phyloP scores from a whole-genome alignment of 164 flowering plant species.

The Stephania japonica region DNA sequence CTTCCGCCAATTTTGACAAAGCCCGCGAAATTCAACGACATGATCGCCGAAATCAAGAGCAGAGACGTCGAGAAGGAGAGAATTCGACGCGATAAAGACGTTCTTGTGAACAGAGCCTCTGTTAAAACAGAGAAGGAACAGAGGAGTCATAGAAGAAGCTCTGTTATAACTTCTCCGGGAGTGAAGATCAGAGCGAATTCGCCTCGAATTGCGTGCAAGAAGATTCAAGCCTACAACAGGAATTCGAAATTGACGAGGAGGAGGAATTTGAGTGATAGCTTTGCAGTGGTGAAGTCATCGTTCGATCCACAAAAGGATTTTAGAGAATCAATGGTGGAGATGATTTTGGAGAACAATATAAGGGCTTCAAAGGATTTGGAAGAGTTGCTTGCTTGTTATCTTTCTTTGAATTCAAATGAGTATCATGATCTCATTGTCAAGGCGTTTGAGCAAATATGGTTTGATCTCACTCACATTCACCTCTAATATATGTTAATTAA shows the following conservation, averaged over 20 bases:
- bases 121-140: slow-evolving; percentile 20
- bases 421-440: slow-evolving; percentile 76
- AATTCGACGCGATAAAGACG: slow-evolving; percentile 8
- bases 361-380: slow-evolving; percentile 63
- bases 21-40: slow-evolving; percentile 25
- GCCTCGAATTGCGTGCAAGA: slow-evolving; percentile 42
- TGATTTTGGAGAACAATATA: slow-evolving; percentile 73
- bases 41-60: slow-evolving; percentile 8
- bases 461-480: slow-evolving; percentile 37
- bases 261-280: slow-evolving; percentile 46
- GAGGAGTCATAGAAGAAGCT: slow-evolving; percentile 21
- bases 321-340: slow-evolving; percentile 87
- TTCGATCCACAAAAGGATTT: slow-evolving; percentile 66
- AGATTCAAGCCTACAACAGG: slow-evolving; percentile 20
- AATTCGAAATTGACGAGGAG: slow-evolving; percentile 25
- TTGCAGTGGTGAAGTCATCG: slow-evolving; percentile 70
- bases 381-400: slow-evolving; percentile 85
- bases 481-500: slow-evolving; percentile 7
- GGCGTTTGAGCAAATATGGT: slow-evolving; percentile 82
- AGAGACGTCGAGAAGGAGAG: slow-evolving; percentile 10
- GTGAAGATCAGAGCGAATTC: slow-evolving; percentile 45
- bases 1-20: slow-evolving; percentile 53
- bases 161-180: slow-evolving; percentile 23
- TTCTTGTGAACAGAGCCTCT: slow-evolving; percentile 13
- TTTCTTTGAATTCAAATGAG: slow-evolving; percentile 60